phyloP scores from a whole-genome alignment of 129 eudicot species.

The Cynara cardunculus region DNA sequence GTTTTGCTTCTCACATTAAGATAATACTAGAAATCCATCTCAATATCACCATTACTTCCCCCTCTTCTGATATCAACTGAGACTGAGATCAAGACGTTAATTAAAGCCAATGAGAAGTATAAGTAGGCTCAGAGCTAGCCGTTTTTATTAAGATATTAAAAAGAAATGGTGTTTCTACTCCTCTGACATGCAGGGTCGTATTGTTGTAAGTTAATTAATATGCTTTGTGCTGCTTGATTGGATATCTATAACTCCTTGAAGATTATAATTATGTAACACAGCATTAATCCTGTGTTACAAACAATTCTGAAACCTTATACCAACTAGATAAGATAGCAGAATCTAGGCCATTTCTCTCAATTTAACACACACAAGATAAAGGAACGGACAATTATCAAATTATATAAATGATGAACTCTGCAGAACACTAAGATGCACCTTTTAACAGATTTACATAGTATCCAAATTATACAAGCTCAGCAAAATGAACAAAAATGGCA shows the following conservation, averaged over 20 bases:
- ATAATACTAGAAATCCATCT: conserved; percentile 1
- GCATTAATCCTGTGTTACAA: background rate
- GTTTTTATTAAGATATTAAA: background rate
- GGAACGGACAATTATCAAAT: background rate
- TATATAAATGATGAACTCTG: background rate
- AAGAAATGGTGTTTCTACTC: background rate
- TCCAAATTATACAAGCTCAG: background rate
- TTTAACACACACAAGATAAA: background rate
- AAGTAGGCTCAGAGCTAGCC: background rate
- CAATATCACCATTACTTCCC: background rate
- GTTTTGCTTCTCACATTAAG: conserved; percentile 8
- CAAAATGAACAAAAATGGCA: background rate
- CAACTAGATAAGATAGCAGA: conserved; percentile 8
- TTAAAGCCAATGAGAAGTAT: background rate
- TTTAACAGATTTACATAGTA: background rate
- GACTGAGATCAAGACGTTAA: background rate
- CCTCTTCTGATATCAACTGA: background rate
- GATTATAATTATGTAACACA: background rate
- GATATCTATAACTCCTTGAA: background rate
- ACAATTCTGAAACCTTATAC: background rate
- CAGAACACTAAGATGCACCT: conserved; percentile 4
- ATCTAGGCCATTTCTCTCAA: conserved; percentile 8
- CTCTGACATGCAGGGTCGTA: background rate
- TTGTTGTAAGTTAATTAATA: background rate
- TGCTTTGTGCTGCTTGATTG: background rate